Conservation (phyloP, 2,329 filamentous ascomycete species). For the Aspergillus sp. region DNA sequence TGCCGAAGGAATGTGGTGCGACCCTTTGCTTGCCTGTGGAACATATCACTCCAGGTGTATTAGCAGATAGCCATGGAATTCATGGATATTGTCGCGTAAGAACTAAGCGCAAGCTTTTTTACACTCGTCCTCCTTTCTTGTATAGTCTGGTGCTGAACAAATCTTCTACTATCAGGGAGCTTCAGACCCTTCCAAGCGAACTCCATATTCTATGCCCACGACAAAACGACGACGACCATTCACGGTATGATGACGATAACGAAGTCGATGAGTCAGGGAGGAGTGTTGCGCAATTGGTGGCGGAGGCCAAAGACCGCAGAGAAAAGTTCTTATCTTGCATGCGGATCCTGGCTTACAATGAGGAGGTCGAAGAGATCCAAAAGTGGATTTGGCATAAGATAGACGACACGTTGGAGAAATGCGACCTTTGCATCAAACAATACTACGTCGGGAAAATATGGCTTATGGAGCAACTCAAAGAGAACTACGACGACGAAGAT, state of each 20-base stretch:
- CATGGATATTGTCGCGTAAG: conserved; percentile 44
- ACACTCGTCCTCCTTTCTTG: background rate
- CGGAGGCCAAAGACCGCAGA: conserved; percentile 57
- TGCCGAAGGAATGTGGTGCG: conserved; percentile 19
- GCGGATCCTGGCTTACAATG: conserved; percentile 66
- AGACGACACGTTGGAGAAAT: conserved; percentile 60
- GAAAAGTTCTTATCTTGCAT: conserved; percentile 67
- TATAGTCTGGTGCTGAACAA: conserved; percentile 14
- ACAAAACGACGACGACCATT: conserved; percentile 60
- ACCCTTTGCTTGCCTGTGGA: conserved; percentile 9
- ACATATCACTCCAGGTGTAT: conserved; percentile 10
- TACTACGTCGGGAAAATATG: conserved; percentile 70
- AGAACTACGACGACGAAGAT: conserved; percentile 52
- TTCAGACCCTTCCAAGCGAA: conserved; percentile 46
- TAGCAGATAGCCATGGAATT: conserved; percentile 37
- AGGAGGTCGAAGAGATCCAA: conserved; percentile 60
- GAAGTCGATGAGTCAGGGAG: conserved; percentile 49
- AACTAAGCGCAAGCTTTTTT: background rate
- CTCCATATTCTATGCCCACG: conserved; percentile 70
- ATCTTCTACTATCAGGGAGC: conserved; percentile 32
- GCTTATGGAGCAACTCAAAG: conserved; percentile 62
- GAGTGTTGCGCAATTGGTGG: conserved; percentile 46
- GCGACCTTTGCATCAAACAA: conserved; percentile 69
- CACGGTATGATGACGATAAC: conserved; percentile 61
- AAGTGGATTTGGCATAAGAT: conserved; percentile 60